These are phyloP conservation scores for Fusarium agapanthi DNA, from an alignment of 2,329 filamentous ascomycete species.

Conservation along the genomic window DNA sequence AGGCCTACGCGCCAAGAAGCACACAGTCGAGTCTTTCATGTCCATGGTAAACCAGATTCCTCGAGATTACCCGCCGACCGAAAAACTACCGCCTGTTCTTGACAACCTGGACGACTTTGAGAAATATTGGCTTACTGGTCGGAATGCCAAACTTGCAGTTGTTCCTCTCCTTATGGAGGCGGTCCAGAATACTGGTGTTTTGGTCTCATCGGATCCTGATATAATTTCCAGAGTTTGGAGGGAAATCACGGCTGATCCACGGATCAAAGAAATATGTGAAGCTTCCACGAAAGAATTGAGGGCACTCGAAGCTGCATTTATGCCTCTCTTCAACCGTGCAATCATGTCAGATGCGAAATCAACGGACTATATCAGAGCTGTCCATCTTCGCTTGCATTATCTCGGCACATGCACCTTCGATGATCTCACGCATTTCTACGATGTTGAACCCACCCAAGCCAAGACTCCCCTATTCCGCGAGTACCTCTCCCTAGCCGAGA, in stretches of 20 bases:
- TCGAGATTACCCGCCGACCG: background rate
- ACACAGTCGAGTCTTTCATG: conserved; percentile 34
- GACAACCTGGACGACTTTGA: conserved; percentile 35
- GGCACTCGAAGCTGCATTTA: conserved; percentile 43
- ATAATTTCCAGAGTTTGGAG: conserved; percentile 11
- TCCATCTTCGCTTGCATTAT: conserved; percentile 47
- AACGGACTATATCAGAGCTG: conserved; percentile 42
- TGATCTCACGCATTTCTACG: conserved; percentile 39
- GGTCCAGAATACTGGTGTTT: background rate
- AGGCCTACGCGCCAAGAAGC: conserved; percentile 15
- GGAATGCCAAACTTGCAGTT: conserved; percentile 4
- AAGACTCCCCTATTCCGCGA: conserved; percentile 46
- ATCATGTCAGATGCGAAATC: conserved; percentile 41
- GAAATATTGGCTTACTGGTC: conserved; percentile 8
- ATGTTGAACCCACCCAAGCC: conserved; percentile 28
- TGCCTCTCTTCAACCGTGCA: conserved; percentile 46
- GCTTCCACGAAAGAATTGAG: conserved; percentile 1
- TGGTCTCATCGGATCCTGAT: background rate
- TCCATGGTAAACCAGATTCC: conserved; percentile 11
- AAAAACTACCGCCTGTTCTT: conserved; percentile 11
- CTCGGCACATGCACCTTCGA: conserved; percentile 43
- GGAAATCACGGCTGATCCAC: conserved; percentile 4
- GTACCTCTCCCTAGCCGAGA: conserved; percentile 45
- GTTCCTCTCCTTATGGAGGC: conserved; percentile 23
- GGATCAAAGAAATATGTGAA: conserved; percentile 21